These are phyloP conservation scores for Tricholoma terreum DNA, from an alignment of 768 basidiomycete genomes.

Conservation along the genomic window DNA sequence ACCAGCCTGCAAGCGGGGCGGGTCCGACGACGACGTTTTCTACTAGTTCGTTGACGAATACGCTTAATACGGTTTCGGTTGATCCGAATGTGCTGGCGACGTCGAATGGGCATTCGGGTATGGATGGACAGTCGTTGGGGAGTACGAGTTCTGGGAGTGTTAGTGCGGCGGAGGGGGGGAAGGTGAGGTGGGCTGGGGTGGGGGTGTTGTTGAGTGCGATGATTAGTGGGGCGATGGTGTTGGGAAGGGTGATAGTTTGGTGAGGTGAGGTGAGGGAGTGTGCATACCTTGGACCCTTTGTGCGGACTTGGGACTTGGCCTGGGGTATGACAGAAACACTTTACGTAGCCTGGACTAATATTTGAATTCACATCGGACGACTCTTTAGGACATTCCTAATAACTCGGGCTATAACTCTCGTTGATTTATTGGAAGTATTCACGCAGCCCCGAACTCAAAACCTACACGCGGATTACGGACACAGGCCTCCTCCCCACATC, in stretches of 20 bases:
- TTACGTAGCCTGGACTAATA: too few relatives aligned
- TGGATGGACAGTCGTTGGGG: conserved; percentile 22
- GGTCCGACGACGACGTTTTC: conserved; percentile 42
- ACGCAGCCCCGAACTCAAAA: too few relatives aligned
- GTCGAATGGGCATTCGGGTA: conserved; percentile 52
- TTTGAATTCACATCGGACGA: too few relatives aligned
- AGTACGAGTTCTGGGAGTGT: conserved; percentile 39
- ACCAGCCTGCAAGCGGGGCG: conserved; percentile 32
- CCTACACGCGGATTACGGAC: too few relatives aligned
- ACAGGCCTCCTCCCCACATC: too few relatives aligned
- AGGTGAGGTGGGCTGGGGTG: not conserved
- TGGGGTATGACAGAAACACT: too few relatives aligned
- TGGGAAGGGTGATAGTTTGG: not conserved
- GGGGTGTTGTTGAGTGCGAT: conserved; percentile 6
- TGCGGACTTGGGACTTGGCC: too few relatives aligned
- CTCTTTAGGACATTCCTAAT: too few relatives aligned
- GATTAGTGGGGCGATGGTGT: not conserved
- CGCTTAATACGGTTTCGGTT: conserved; percentile 50
- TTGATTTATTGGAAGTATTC: too few relatives aligned
- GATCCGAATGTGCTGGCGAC: conserved; percentile 55
- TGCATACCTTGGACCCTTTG: too few relatives aligned
- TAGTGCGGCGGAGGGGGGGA: conserved; percentile 12
- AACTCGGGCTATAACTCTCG: too few relatives aligned
- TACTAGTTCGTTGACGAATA: conserved; percentile 50
- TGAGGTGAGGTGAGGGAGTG: too few relatives aligned